Evolutionary conservation across 2,329 filamentous ascomycete genomes (phyloP).

Genomic region (Phaeosphaeria sp.): DNA sequence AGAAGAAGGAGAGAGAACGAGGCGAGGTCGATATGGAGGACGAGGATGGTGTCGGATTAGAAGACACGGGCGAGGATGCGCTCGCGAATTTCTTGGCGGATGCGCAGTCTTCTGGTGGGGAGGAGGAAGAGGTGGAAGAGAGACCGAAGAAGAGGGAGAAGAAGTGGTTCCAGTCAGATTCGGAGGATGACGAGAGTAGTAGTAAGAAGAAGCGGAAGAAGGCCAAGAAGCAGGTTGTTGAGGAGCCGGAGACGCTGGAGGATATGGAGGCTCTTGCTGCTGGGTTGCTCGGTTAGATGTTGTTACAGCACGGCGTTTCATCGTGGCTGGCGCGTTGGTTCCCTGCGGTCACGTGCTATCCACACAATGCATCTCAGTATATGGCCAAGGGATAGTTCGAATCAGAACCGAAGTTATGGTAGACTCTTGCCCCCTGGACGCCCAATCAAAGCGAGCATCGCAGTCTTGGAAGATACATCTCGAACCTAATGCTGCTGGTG

Average conservation of each 20-base stretch:
- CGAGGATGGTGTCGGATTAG: constrained; percentile 37
- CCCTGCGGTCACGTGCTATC: no score
- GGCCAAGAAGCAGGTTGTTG: constrained; percentile 66
- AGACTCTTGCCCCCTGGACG: no score
- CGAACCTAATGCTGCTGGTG: no score
- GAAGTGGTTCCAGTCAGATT: constrained; percentile 80
- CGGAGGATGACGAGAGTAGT: constrained; percentile 57
- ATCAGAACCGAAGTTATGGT: no score
- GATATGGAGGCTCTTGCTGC: constrained; percentile 80
- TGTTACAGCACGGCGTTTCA: no score
- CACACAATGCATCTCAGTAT: no score
- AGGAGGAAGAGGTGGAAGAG: constrained; percentile 52
- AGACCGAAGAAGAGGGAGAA: constrained; percentile 69
- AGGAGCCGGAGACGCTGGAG: constrained; percentile 79
- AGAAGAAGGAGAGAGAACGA: constrained; percentile 71
- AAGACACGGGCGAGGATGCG: constrained; percentile 45
- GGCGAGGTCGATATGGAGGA: constrained; percentile 51
- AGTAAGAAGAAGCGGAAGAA: constrained; percentile 52
- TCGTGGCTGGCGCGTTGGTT: no score
- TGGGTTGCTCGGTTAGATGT: constrained; percentile 63
- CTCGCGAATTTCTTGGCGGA: constrained; percentile 54
- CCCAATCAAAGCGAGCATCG: no score
- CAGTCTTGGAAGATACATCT: no score
- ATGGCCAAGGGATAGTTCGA: no score
- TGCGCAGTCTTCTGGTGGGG: constrained; percentile 48